These are phyloP conservation scores for Helenozyma rhizophorensis DNA, from an alignment of 805 yeast genomes.

Conservation along the genomic window DNA sequence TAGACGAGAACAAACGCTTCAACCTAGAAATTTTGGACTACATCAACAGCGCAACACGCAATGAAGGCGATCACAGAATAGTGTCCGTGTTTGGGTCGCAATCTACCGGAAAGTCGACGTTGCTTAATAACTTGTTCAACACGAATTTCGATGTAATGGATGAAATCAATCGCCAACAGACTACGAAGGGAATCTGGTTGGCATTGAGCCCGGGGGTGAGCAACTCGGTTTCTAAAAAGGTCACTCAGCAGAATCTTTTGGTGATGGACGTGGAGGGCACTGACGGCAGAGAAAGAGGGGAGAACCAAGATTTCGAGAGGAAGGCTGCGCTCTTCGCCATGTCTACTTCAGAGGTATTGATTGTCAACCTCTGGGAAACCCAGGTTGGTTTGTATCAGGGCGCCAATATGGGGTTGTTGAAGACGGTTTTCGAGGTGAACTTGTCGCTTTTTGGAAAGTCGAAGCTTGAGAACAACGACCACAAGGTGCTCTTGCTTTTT, in stretches of 20 bases:
- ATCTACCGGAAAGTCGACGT: conserved; percentile 92
- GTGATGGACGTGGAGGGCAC: conserved; percentile 99
- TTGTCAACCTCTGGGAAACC: conserved; percentile 94
- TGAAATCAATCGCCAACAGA: conserved; percentile 79
- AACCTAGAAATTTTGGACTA: conserved; percentile 21
- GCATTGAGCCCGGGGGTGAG: conserved; percentile 35
- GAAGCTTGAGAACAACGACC: conserved; percentile 32
- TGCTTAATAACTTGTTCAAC: conserved; percentile 78
- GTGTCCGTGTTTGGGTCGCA: conserved; percentile 97
- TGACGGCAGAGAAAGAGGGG: conserved; percentile 97
- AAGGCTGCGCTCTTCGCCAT: conserved; percentile 94
- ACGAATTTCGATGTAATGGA: conserved; percentile 89
- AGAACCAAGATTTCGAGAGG: conserved; percentile 96
- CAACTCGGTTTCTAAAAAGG: conserved; percentile 3
- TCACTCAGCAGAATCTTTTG: conserved; percentile 41
- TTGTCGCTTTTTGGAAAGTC: conserved; percentile 73
- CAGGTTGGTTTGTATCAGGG: conserved; percentile 97
- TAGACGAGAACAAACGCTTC: conserved; percentile 58
- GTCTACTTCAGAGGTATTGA: conserved; percentile 84
- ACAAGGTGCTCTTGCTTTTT: conserved; percentile 69
- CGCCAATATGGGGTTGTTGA: conserved; percentile 91
- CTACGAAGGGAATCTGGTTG: conserved; percentile 51
- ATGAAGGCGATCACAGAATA: conserved; percentile 64
- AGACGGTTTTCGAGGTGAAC: conserved; percentile 95
- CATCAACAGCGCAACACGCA: conserved; percentile 20